Conservation (phyloP, 2,329 filamentous ascomycete species). For the Botrytis tulipae region DNA sequence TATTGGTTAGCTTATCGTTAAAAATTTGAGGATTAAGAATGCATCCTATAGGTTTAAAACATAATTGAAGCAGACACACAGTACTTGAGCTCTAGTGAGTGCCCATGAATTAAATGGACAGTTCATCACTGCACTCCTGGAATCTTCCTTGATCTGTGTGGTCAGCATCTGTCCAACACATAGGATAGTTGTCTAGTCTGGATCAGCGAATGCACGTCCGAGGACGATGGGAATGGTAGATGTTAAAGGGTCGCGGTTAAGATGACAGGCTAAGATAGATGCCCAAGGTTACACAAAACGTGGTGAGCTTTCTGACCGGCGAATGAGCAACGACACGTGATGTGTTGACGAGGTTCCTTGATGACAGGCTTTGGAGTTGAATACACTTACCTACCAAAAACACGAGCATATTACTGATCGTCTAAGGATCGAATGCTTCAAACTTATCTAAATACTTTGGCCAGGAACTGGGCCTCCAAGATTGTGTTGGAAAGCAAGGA, state of each 20-base stretch:
- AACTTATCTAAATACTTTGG: no score
- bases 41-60: neutral
- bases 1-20: conserved; percentile 1
- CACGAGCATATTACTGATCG: no score
- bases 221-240: neutral
- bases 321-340: neutral
- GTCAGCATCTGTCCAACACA: neutral
- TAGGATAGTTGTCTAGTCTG: neutral
- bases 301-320: neutral
- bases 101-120: neutral
- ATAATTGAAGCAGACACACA: neutral
- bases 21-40: neutral
- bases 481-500: neutral
- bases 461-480: neutral
- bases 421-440: no score
- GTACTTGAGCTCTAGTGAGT: neutral
- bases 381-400: no score
- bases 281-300: conserved; percentile 1
- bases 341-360: neutral
- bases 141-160: neutral
- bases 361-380: neutral
- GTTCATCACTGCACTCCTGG: neutral
- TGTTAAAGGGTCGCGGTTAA: neutral
- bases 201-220: no score
- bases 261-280: neutral